A percentile compares a stretch with the other conserved stretches of the same genome.
Evolutionary conservation across 2,329 filamentous ascomycete genomes (phyloP).

Genomic region (Didymella glomerata): DNA sequence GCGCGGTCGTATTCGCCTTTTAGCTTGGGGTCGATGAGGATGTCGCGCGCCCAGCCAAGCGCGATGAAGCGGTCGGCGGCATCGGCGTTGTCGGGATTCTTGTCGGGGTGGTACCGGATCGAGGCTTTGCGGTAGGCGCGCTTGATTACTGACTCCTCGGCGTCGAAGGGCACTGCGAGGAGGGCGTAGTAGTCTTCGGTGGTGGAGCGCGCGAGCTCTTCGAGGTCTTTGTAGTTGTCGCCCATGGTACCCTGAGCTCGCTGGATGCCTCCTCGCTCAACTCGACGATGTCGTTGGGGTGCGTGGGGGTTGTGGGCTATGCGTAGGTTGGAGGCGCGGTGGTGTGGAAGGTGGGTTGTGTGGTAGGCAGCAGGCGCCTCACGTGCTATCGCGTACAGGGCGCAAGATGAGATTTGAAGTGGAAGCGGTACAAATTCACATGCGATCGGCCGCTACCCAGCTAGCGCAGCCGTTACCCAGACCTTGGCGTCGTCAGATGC

Average conservation of each 20-base stretch:
- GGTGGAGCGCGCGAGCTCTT: constrained; percentile 52
- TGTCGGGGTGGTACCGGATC: constrained; percentile 94
- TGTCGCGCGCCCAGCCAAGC: constrained; percentile 84
- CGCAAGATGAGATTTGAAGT: too few relatives aligned
- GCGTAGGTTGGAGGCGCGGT: neutral
- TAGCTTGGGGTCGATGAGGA: constrained; percentile 75
- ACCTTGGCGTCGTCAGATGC: constrained; percentile 14
- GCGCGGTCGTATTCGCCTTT: constrained; percentile 81
- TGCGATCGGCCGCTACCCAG: constrained; percentile 28
- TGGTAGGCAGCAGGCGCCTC: neutral
- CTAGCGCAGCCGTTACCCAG: too few relatives aligned
- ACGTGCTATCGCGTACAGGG: neutral
- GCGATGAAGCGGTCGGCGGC: constrained; percentile 85
- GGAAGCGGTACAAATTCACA: constrained; percentile 27
- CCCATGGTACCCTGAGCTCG: constrained; percentile 38
- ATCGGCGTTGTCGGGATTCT: constrained; percentile 67
- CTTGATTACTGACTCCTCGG: constrained; percentile 76
- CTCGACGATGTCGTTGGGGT: neutral
- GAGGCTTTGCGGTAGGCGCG: constrained; percentile 85
- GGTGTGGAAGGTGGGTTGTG: neutral
- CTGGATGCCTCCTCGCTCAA: too few relatives aligned
- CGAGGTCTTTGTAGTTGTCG: constrained; percentile 52
- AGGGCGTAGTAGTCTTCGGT: constrained; percentile 77
- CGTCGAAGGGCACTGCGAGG: constrained; percentile 71
- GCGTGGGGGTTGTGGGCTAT: neutral